Percentiles rank a stretch among this genome's conserved stretches.
Conservation (phyloP, 1,284 basidiomycete genomes). For the Sphagnurus paluster region DNA sequence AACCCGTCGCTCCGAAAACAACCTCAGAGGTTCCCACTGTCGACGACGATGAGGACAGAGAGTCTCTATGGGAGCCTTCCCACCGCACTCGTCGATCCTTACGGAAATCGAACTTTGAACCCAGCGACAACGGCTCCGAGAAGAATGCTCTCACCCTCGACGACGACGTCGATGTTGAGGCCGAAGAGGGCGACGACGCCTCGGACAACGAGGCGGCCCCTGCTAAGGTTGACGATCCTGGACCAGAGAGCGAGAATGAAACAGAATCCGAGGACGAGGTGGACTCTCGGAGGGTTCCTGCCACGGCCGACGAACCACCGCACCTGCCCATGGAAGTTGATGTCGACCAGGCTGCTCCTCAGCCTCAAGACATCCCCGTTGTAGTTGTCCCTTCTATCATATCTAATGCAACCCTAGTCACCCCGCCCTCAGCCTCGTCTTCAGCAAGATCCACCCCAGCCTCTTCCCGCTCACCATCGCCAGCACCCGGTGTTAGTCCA, state of each 20-base stretch:
- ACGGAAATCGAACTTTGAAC: conserved; percentile 11
- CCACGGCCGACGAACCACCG: conserved; percentile 13
- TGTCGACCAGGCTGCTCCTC: conserved; percentile 38
- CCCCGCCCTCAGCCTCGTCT: conserved; percentile 32
- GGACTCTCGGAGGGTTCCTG: conserved; percentile 16
- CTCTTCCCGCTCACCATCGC: conserved; percentile 46
- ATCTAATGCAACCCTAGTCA: conserved; percentile 45
- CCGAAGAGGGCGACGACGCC: conserved; percentile 18
- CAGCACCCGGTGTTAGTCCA: conserved; percentile 23
- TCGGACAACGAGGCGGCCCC: conserved; percentile 20
- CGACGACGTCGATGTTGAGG: conserved; percentile 18
- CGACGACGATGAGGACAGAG: conserved; percentile 20
- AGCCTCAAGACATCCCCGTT: conserved; percentile 38
- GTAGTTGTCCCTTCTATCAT: conserved; percentile 51
- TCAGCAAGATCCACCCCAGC: conserved; percentile 37
- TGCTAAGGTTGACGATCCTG: conserved; percentile 27
- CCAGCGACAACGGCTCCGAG: conserved; percentile 13
- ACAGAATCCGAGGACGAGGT: conserved; percentile 22
- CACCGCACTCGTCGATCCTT: conserved; percentile 14
- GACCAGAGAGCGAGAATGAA: conserved; percentile 30
- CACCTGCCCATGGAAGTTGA: conserved; percentile 26
- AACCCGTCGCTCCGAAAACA: conserved; percentile 13
- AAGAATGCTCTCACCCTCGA: conserved; percentile 19
- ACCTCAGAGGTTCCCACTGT: conserved; percentile 29
- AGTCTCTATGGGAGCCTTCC: conserved; percentile 9